Evolutionary conservation across 1,139 yeast genomes (phyloP), one percentile per base, ranked within the genome.

Genomic region (Eremothecium gossypii): DNA sequence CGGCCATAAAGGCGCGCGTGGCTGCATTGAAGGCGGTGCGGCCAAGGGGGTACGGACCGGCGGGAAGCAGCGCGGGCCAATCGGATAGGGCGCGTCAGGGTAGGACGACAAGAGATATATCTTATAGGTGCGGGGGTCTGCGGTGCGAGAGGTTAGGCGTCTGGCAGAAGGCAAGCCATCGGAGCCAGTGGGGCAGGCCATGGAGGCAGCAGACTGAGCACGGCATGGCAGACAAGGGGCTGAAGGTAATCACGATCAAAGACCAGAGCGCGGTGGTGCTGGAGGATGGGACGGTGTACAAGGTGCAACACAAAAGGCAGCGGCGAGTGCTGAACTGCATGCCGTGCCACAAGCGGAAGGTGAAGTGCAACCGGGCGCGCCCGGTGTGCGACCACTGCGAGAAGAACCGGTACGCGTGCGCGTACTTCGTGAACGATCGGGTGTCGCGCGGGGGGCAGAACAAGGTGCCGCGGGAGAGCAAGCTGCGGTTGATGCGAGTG

Each of bases 341-440:
- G 10, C 71, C 77, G 36, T 77, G 83, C 49, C 83, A 77, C 55
- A 74, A 77, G 42, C 69, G 78, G 45, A 77, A 77, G 57, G 75
- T 76, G 50, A 75, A 75, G 53, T 77, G 83, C 52, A 70, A 77
- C 2, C 62, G 82, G 45, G 71, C 65, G 8, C 55, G 51, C 23
- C 64, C 64, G 1, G 48, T 49, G 2, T 77, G 83, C 52, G 62
- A 62, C 43, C 74, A 73, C 55, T 77, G 83, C 57, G 59, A 50
- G 27, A 58, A 57, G 44, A 56, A 57, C 44, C 42, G 43, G n/a
- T 41, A 54, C 20, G 68, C 49, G 32, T 77, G 83, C 59, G 69
- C 69, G 49, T 77, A 76, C 54, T 77, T 75, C 48, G 69, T 71
- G 41, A 77, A 77, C 53, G 79, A 76, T 50, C 60, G 80, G 40